Conservation (phyloP, 2,329 filamentous ascomycete species). For the Ilyonectria robusta region DNA sequence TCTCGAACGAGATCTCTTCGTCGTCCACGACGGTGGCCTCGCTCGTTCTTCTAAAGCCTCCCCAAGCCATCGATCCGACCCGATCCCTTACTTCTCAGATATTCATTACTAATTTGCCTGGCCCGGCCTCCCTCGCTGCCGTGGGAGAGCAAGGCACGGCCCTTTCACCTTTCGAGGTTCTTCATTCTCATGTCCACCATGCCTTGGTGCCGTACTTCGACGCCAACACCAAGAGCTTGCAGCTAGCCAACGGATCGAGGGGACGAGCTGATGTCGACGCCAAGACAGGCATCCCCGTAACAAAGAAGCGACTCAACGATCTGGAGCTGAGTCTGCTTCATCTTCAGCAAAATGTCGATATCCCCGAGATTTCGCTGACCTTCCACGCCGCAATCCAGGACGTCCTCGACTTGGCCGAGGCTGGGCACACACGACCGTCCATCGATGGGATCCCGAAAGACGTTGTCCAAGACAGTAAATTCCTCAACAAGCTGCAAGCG, state of each 20-base stretch:
- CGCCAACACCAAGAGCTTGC: conserved; percentile 89
- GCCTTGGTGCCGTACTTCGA: conserved; percentile 97
- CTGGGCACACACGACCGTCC: conserved; percentile 76
- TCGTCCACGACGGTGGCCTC: conserved; percentile 86
- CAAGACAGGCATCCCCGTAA: conserved; percentile 95
- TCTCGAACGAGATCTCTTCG: conserved; percentile 86
- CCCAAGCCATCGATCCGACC: conserved; percentile 86
- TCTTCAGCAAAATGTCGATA: conserved; percentile 97
- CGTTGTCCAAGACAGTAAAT: conserved; percentile 88
- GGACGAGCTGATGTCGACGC: conserved; percentile 88
- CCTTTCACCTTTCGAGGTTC: conserved; percentile 89
- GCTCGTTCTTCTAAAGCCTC: conserved; percentile 90
- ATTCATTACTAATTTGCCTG: conserved; percentile 92
- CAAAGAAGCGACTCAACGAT: conserved; percentile 97
- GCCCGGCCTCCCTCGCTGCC: conserved; percentile 79
- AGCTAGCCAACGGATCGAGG: conserved; percentile 74
- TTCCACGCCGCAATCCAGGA: conserved; percentile 91
- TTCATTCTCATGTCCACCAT: conserved; percentile 93
- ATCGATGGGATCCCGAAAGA: conserved; percentile 83
- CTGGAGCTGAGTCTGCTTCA: conserved; percentile 91
- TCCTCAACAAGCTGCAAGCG: conserved; percentile 93
- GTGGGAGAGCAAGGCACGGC: conserved; percentile 79
- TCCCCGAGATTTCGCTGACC: conserved; percentile 89
- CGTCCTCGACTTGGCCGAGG: conserved; percentile 83
- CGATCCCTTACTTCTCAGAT: conserved; percentile 89